A percentile compares a stretch with the other conserved stretches of the same genome.
These are phyloP conservation scores for Fistulifera pelliculosa DNA, from an alignment of 108 stramenopile species.

Conservation along the genomic window DNA sequence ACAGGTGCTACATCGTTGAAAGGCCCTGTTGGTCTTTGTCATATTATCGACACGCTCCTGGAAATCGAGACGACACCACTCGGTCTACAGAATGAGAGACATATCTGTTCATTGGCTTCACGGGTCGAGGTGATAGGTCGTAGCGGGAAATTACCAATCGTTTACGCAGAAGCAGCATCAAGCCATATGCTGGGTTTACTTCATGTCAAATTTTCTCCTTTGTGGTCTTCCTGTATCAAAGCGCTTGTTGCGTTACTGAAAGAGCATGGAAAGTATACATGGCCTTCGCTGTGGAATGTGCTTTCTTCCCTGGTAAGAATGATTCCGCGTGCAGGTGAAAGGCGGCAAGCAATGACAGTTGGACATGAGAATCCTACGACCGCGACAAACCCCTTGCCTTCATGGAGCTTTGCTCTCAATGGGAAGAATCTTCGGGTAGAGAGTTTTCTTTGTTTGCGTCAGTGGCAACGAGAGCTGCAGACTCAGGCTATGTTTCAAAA, in stretches of 20 bases:
- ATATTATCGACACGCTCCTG: slow-evolving; percentile 46
- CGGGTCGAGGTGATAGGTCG: slow-evolving; percentile 60
- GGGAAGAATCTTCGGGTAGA: slow-evolving; percentile 25
- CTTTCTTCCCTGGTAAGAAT: not conserved
- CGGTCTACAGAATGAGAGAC: slow-evolving; percentile 46
- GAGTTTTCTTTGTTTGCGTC: too few relatives aligned
- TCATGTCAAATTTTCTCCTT: slow-evolving; percentile 68
- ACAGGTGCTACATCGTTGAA: not conserved
- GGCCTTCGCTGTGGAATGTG: slow-evolving; percentile 48
- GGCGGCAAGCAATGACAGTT: too few relatives aligned
- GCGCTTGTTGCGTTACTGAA: slow-evolving; percentile 41
- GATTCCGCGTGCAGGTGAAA: too few relatives aligned
- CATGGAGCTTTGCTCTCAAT: too few relatives aligned
- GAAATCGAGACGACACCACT: slow-evolving; percentile 55
- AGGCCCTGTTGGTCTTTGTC: slow-evolving; percentile 35
- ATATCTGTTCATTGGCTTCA: slow-evolving; percentile 33
- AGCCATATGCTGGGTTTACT: slow-evolving; percentile 74
- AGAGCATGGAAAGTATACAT: slow-evolving; percentile 37
- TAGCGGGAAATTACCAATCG: slow-evolving; percentile 58
- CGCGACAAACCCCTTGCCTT: slow-evolving; percentile 2
- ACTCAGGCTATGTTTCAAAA: slow-evolving; percentile 37
- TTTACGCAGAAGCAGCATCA: slow-evolving; percentile 65
- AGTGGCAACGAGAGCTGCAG: slow-evolving; percentile 4
- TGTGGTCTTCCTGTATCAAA: slow-evolving; percentile 55
- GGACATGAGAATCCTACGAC: too few relatives aligned